phyloP scores from a whole-genome alignment of 2,329 filamentous ascomycete species.

The Exophiala sideris region DNA sequence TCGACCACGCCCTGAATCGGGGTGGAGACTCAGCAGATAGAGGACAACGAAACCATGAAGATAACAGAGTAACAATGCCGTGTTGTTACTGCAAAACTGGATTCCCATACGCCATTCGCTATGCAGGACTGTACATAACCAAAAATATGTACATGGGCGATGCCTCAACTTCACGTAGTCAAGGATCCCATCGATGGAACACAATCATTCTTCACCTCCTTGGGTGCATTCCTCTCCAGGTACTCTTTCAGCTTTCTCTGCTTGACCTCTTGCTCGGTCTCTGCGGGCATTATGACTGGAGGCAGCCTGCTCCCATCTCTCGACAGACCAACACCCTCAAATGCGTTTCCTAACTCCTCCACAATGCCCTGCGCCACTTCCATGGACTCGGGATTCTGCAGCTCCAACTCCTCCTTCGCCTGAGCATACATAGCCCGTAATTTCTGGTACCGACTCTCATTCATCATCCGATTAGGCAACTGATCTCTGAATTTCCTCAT shows the following conservation, averaged over 20 bases:
- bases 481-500: constrained; percentile 9
- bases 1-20: neutral
- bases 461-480: constrained; percentile 8
- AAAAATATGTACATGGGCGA: neutral
- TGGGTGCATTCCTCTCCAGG: constrained; percentile 7
- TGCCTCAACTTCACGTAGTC: neutral
- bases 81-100: neutral
- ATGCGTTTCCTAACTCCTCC: constrained; percentile 19
- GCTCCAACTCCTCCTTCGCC: constrained; percentile 13
- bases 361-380: constrained; percentile 18
- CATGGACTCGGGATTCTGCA: constrained; percentile 15
- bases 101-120: neutral
- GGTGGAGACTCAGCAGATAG: neutral
- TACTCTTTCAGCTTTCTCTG: constrained; percentile 18
- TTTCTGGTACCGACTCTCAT: constrained; percentile 9
- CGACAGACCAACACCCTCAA: constrained; percentile 14
- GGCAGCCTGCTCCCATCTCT: constrained; percentile 13
- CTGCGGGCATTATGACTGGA: neutral
- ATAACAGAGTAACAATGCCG: neutral
- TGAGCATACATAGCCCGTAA: constrained; percentile 12
- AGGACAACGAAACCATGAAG: constrained; percentile 1
- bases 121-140: neutral
- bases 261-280: constrained; percentile 1
- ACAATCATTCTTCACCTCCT: neutral
- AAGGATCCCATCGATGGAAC: neutral